These are phyloP conservation scores for Vitis riparia DNA, from an alignment of 164 flowering plant genomes.

Conservation along the genomic window DNA sequence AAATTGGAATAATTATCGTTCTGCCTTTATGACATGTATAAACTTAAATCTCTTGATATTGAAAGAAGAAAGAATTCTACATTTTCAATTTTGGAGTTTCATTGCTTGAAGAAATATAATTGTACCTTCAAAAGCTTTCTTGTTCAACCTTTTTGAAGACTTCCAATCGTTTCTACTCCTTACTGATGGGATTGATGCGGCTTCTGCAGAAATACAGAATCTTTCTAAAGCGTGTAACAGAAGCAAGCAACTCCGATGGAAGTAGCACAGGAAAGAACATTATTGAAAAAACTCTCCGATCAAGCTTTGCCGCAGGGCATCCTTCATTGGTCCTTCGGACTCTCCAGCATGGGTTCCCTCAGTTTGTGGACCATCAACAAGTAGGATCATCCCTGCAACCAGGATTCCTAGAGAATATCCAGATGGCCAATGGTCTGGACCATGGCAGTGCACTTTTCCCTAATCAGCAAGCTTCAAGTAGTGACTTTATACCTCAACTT, in stretches of 20 bases:
- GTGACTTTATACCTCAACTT: neutral
- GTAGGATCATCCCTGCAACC: conserved; percentile 2
- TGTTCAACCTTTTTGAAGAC: no score
- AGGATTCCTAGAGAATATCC: neutral
- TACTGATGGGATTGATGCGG: no score
- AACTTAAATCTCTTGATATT: no score
- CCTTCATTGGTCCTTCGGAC: neutral
- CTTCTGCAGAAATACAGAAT: conserved; percentile 34
- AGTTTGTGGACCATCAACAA: neutral
- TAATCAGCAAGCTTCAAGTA: neutral
- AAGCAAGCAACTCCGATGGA: neutral
- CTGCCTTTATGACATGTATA: no score
- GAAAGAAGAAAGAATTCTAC: no score
- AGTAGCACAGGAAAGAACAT: neutral
- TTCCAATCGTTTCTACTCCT: no score
- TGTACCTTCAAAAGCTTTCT: no score
- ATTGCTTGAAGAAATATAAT: no score
- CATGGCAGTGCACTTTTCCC: neutral
- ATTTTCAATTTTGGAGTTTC: no score
- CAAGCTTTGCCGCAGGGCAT: conserved; percentile 21
- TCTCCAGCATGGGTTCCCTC: neutral
- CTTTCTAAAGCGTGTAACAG: conserved; percentile 26
- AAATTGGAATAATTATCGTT: no score
- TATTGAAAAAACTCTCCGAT: conserved; percentile 7
- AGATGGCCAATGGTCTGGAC: neutral